Conservation (phyloP, 139 green algal species). For the Chlorokybus atmophyticus region DNA sequence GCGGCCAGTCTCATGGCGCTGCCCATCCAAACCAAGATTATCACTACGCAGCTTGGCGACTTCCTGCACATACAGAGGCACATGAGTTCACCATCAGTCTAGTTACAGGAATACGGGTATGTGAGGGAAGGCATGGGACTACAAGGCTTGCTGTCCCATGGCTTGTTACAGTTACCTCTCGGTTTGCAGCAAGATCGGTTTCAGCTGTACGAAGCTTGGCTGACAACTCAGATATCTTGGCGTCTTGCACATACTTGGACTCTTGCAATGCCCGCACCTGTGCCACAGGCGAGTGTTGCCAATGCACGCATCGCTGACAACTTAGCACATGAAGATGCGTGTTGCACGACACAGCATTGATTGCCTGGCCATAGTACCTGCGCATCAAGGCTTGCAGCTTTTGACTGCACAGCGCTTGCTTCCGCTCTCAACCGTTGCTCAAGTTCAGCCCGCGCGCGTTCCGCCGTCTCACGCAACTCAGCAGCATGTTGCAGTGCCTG, state of each 20-base stretch:
- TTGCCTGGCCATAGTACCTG: too few relatives aligned
- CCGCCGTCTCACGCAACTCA: not conserved
- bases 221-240: not conserved
- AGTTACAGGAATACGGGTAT: not conserved
- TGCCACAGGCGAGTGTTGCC: not conserved
- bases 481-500: not conserved
- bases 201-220: not conserved
- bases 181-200: not conserved
- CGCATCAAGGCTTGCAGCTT: not conserved
- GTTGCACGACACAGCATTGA: too few relatives aligned
- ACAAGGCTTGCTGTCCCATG: not conserved
- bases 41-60: not conserved
- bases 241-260: not conserved
- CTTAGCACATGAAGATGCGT: too few relatives aligned
- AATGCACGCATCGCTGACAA: too few relatives aligned
- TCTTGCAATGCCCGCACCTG: not conserved
- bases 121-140: not conserved
- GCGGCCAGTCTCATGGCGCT: not conserved
- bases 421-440: not conserved
- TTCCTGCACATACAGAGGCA: not conserved
- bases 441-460: not conserved
- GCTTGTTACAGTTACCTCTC: not conserved
- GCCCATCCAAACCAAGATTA: not conserved
- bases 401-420: too few relatives aligned
- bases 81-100: not conserved